A percentile compares a stretch with the other conserved stretches of the same genome.
These are phyloP conservation scores for Cytospora mali DNA, from an alignment of 2,329 filamentous ascomycete species.

Conservation along the genomic window DNA sequence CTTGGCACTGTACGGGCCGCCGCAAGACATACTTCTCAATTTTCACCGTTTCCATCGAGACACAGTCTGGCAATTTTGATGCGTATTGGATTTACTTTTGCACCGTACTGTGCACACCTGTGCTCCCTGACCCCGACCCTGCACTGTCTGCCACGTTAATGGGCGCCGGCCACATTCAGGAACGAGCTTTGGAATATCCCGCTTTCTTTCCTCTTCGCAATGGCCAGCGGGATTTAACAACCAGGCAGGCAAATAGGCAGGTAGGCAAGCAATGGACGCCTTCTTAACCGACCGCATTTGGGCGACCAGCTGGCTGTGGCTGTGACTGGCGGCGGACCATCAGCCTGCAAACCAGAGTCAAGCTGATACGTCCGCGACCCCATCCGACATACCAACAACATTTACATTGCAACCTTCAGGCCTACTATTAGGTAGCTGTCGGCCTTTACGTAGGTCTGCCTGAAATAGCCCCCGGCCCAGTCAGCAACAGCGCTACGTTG, in stretches of 20 bases:
- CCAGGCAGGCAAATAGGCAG: background rate
- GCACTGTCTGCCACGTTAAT: conserved; percentile 16
- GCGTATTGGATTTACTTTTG: background rate
- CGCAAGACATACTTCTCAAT: conserved; percentile 16
- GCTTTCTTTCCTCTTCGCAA: background rate
- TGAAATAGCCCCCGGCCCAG: background rate
- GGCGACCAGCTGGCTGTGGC: background rate
- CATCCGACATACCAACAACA: background rate
- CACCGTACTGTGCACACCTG: background rate
- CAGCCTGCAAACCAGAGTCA: background rate
- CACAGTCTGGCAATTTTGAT: background rate
- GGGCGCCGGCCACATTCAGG: background rate
- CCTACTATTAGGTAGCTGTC: background rate
- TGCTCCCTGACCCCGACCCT: background rate
- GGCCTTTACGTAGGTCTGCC: background rate
- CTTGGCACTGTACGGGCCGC: conserved; percentile 20
- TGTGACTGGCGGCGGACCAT: background rate
- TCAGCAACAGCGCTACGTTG: background rate
- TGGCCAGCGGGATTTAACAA: background rate
- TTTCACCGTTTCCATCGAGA: background rate
- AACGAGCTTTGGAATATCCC: background rate
- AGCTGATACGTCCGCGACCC: background rate
- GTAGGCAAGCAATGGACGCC: background rate
- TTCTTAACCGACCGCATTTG: background rate
- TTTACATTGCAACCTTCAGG: background rate